Evolutionary conservation across 441 rosid genomes (phyloP).

Genomic region (Arabidopsis hybrid): DNA sequence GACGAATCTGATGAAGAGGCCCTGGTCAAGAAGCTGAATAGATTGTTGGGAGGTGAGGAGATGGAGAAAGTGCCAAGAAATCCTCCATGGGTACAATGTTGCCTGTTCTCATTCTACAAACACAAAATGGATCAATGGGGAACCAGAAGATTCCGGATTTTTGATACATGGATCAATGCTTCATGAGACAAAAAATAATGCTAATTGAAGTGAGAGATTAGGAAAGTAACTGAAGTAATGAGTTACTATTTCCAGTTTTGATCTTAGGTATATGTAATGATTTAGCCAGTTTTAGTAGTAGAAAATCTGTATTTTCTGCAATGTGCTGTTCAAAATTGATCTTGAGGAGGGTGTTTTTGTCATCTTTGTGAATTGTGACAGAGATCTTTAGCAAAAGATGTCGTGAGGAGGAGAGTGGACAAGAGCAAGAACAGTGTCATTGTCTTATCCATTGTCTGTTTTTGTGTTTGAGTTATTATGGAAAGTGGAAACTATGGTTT

Average conservation of each 20-base stretch:
- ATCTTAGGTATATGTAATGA: too few relatives aligned
- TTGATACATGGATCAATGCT: slow-evolving; percentile 40
- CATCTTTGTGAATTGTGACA: slow-evolving; percentile 52
- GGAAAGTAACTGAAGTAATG: too few relatives aligned
- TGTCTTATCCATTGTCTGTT: slow-evolving; percentile 30
- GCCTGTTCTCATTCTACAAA: slow-evolving; percentile 40
- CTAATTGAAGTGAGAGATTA: too few relatives aligned
- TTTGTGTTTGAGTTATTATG: slow-evolving; percentile 20
- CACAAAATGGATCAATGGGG: slow-evolving; percentile 42
- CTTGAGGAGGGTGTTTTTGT: slow-evolving; percentile 52
- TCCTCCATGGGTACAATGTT: slow-evolving; percentile 48
- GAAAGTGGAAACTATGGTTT: slow-evolving; percentile 1
- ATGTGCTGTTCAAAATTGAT: slow-evolving; percentile 7
- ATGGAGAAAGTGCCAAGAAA: slow-evolving; percentile 25
- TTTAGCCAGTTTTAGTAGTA: too few relatives aligned
- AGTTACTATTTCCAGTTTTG: too few relatives aligned
- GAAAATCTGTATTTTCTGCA: too few relatives aligned
- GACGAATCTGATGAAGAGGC: slow-evolving; percentile 34
- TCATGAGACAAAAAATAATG: neutral
- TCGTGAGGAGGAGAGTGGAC: slow-evolving; percentile 29
- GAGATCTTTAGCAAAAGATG: slow-evolving; percentile 44
- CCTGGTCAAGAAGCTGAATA: slow-evolving; percentile 23
- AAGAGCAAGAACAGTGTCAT: slow-evolving; percentile 30
- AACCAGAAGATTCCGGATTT: slow-evolving; percentile 42
- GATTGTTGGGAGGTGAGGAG: slow-evolving; percentile 30